Conservation (phyloP, 768 basidiomycete species). For the Amanita subjunquillea region DNA sequence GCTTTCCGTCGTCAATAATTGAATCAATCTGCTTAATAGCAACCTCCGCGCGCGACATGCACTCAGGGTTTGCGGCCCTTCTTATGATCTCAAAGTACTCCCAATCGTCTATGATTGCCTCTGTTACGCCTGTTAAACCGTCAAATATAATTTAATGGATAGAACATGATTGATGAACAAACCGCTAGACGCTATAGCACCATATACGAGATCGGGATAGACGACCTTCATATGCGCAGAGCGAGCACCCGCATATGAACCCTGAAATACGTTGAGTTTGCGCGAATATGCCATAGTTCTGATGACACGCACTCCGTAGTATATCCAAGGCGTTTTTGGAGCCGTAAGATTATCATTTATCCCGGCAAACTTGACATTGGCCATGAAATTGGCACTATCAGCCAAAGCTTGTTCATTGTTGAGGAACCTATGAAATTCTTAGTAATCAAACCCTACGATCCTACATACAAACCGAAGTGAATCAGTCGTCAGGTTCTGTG, state of each 20-base stretch:
- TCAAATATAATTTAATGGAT: slow-evolving; percentile 4
- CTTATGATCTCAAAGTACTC: slow-evolving; percentile 84
- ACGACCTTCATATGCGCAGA: slow-evolving; percentile 85
- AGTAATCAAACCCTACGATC: slow-evolving; percentile 5
- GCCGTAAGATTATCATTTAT: slow-evolving; percentile 65
- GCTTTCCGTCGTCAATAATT: slow-evolving; percentile 36
- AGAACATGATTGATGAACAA: slow-evolving; percentile 11
- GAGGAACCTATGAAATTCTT: slow-evolving; percentile 49
- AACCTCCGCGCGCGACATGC: slow-evolving; percentile 46
- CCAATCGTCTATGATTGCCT: slow-evolving; percentile 74
- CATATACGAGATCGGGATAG: slow-evolving; percentile 83
- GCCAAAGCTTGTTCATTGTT: slow-evolving; percentile 84
- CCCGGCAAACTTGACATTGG: slow-evolving; percentile 62
- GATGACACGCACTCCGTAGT: slow-evolving; percentile 65
- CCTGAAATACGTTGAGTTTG: slow-evolving; percentile 28
- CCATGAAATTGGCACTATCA: slow-evolving; percentile 90
- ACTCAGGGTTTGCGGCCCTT: slow-evolving; percentile 51
- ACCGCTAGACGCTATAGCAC: slow-evolving; percentile 85
- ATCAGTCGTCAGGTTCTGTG: slow-evolving; percentile 71
- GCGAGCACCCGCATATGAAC: slow-evolving; percentile 88
- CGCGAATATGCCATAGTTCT: not conserved
- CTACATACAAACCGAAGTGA: slow-evolving; percentile 47
- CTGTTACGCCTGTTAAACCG: slow-evolving; percentile 59
- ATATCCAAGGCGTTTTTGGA: slow-evolving; percentile 76
- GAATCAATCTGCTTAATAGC: slow-evolving; percentile 51